A percentile compares a stretch with the other conserved stretches of the same genome.
These are phyloP conservation scores for Gastrolobium bilobum DNA, from an alignment of 306 rosid species.

Conservation along the genomic window DNA sequence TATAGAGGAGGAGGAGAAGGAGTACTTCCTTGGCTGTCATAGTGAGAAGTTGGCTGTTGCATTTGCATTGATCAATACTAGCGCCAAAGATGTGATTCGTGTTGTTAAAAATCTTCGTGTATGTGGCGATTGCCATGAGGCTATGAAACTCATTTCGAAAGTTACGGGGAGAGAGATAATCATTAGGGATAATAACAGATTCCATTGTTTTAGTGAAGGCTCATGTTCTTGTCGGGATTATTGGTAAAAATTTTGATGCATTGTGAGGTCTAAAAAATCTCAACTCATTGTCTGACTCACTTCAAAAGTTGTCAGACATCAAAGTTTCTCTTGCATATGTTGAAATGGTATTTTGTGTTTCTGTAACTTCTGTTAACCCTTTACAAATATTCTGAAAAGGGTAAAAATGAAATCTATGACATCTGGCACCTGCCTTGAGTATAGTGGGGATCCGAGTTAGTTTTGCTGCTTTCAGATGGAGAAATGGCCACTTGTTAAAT, in stretches of 20 bases:
- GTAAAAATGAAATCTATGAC: conserved; percentile 6
- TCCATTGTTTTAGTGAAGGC: conserved; percentile 70
- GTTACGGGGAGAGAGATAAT: conserved; percentile 68
- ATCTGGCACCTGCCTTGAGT: conserved; percentile 26
- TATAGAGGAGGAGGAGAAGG: conserved; percentile 82
- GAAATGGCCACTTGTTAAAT: conserved; percentile 37
- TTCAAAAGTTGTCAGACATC: conserved; percentile 19
- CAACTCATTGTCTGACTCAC: conserved; percentile 14
- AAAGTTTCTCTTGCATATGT: conserved; percentile 26
- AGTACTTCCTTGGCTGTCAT: conserved; percentile 74
- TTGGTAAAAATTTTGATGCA: conserved; percentile 60
- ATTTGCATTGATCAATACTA: conserved; percentile 66
- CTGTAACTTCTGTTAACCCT: neutral
- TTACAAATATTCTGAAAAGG: conserved; percentile 1
- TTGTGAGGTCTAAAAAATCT: conserved; percentile 15
- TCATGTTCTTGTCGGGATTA: conserved; percentile 77
- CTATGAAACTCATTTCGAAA: conserved; percentile 70
- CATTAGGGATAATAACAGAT: conserved; percentile 73
- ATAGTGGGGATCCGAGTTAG: neutral
- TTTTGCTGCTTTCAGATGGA: conserved; percentile 36
- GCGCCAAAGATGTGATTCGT: conserved; percentile 59
- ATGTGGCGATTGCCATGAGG: conserved; percentile 81
- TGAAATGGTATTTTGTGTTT: conserved; percentile 10
- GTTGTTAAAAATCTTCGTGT: conserved; percentile 82
- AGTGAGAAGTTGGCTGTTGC: conserved; percentile 85